Evolutionary conservation across 331 rosid genomes (phyloP).

Genomic region (Malus hybrid): DNA sequence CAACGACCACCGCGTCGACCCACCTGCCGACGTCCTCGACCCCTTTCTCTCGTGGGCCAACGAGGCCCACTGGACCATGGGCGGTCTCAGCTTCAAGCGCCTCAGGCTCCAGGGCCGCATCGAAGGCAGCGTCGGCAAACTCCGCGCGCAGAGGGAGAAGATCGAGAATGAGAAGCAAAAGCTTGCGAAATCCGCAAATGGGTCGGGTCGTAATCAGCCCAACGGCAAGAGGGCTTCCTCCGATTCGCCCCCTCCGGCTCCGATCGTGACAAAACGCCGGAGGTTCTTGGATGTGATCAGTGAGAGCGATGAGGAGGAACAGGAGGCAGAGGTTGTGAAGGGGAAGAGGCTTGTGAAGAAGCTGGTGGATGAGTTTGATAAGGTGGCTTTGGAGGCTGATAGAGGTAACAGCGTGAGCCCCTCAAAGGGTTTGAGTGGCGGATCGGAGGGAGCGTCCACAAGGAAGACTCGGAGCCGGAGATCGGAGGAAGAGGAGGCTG

Average conservation of each 20-base stretch:
- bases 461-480: conserved; percentile 23
- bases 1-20: conserved; percentile 62
- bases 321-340: conserved; percentile 1
- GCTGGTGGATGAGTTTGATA: conserved; percentile 74
- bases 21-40: conserved; percentile 50
- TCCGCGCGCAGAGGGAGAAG: conserved; percentile 50
- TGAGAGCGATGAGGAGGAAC: conserved; percentile 23
- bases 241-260: conserved; percentile 68
- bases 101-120: conserved; percentile 73
- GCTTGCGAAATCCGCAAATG: neutral
- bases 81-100: conserved; percentile 71
- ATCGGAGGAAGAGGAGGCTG: conserved; percentile 5
- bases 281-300: conserved; percentile 27
- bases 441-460: conserved; percentile 1
- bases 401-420: neutral
- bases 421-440: neutral
- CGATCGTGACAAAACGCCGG: conserved; percentile 40
- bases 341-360: conserved; percentile 67
- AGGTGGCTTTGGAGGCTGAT: conserved; percentile 48
- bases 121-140: conserved; percentile 63
- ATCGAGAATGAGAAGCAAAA: conserved; percentile 12
- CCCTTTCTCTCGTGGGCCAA: conserved; percentile 65
- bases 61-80: conserved; percentile 99
- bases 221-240: neutral
- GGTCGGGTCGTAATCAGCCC: neutral